Evolutionary conservation across 1,139 yeast genomes (phyloP), one percentile per base, ranked within the genome.

Genomic region (Meyerozyma guilliermondii): DNA sequence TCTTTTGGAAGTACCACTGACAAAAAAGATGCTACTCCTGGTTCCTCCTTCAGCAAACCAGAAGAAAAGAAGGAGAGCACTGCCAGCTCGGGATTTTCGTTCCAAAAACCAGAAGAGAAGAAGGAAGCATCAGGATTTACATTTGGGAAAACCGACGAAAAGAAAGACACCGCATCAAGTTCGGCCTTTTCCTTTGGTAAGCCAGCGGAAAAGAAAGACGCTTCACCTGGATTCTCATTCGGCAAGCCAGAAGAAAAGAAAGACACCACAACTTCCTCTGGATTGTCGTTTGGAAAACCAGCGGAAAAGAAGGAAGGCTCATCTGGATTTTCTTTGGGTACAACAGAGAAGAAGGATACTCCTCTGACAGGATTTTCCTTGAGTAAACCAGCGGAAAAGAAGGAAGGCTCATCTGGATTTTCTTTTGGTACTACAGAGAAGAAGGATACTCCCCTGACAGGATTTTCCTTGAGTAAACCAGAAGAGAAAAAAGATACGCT

Each of bases 241-340:
- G 22, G 62, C 14, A 45, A 45, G 31, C 30, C 45, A 3, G 31
- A 52, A 11, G 68, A 55, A 35, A 58, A 52, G 40, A 52, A 53
- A 36, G 44, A 45, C 9, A 44, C 45, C 20, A 51, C 22, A 20
- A 20, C 52, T 9, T 18, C 53, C 7, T 45, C 52, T 13, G 52
- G 55, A 13, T 43, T 45, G 7, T 54, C 55, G 41, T 61, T 59
- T 7, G 46, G 52, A 6, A 51, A 55, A 11, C 53, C 60, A 30
- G 50, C 54, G 5, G 54, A 56, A 17, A 52, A 51, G 35, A 44
- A 54, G 37, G 48, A 41, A 30, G 39, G 39, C 8, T 43, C 50
- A n/a, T 45, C 52, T 13, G 52, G 54, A 16, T 42, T 45, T 9
- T 55, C 55, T 40, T 61, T 59, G 6, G 46, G 52, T 7, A 51